Evolutionary conservation across 169 alveolate species (phyloP), one percentile per base, ranked within the genome.

Genomic region (Eimeria sp.): DNA sequence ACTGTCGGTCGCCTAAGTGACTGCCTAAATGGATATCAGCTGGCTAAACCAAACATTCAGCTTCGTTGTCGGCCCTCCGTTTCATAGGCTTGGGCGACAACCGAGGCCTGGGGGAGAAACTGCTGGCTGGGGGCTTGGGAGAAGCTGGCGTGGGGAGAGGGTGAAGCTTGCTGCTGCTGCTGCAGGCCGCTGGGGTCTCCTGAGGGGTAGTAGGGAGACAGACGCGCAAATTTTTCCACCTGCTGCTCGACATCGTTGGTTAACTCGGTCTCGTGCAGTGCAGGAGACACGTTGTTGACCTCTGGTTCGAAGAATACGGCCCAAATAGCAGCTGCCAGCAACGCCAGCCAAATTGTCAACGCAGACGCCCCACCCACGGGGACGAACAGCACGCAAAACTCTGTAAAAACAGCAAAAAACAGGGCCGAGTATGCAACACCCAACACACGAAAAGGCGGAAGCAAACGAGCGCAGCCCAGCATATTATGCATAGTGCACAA

Each of bases 161-260:
- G 57, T 22, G 86, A 27, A 13, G 86, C 57, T 18, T 30, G 58
- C 54, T 25, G 86, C 40, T 22, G 27, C 86, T 27, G 30, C 54
- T 22, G 54, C 13, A 45, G n/a, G 43, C 65, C 67, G 43, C 40
- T 27, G 11, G 89, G 25, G 63, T 80, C 89, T 43, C 89, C 90
- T 10, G 95, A 20, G 16, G 95, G 95, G 95, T 91, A 91, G 90
- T 91, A 97, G 58, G 97, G 98, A 83, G 94, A 89, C 95, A 97
- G 96, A 75, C 97, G 96, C 25, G 99, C 98, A 95, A 98, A 98
- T 88, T 98, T 98, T 95, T 98, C 99, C 27, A 98, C 99, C 95
- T 98, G 99, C 92, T 98, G 98, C 91, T 98, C 99, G 30, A 98
- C 99, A 87, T 98, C 99, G 96, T 98, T 98, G 61, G 99, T 98